Conservation (phyloP, 2,329 filamentous ascomycete genomes). For the Ceratocystis lukuohia region DNA sequence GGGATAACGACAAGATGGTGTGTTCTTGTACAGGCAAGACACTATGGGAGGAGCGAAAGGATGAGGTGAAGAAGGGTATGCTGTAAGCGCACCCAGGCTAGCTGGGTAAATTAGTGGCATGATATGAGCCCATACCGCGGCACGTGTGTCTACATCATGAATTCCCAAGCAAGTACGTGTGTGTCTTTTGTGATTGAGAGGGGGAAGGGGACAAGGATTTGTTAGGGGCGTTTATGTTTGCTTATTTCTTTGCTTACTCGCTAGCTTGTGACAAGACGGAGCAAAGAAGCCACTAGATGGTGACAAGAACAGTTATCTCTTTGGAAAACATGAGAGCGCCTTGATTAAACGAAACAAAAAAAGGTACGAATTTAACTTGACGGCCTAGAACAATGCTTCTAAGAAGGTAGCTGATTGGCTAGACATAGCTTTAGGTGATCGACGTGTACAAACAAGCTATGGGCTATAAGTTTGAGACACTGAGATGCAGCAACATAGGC, state of each 20-base stretch:
- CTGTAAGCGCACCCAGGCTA: slow-evolving; percentile 38
- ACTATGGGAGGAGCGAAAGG: slow-evolving; percentile 89
- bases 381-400: background rate
- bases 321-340: too few species aligned
- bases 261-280: too few species aligned
- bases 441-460: background rate
- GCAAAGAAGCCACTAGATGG: too few species aligned
- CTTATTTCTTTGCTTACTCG: too few species aligned
- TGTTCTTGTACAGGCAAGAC: slow-evolving; percentile 98
- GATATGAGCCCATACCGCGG: background rate
- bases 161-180: background rate
- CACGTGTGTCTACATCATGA: background rate
- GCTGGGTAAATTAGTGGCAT: background rate
- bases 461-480: background rate
- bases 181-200: too few species aligned
- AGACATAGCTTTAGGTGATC: background rate
- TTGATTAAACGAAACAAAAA: background rate
- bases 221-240: too few species aligned
- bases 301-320: too few species aligned
- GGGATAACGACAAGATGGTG: slow-evolving; percentile 98
- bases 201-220: too few species aligned
- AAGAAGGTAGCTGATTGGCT: background rate
- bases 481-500: background rate
- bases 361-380: background rate
- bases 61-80: slow-evolving; percentile 85